Evolutionary conservation across 108 stramenopile genomes (phyloP), one percentile per base, ranked within the genome.

Genomic region (Parietichytrium sp.): DNA sequence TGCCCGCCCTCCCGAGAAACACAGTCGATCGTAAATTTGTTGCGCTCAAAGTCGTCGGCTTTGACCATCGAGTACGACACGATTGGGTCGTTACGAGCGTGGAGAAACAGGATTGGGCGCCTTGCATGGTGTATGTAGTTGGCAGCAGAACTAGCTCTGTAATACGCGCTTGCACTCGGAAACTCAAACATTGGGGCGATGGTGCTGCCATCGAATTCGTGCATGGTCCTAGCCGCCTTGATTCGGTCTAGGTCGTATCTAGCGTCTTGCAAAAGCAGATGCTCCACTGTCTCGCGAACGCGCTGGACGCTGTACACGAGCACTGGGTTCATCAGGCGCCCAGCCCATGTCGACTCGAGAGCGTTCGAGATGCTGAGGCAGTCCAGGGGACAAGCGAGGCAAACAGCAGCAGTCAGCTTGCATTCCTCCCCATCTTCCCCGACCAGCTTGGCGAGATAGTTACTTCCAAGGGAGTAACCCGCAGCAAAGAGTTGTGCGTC

Each of bases 361-460:
- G 61, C 36, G 20, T 72, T 33, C 33, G 61, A 7, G 45, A 72
- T 72, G 61, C 61, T 72, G 38, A 72, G 42, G 20, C 61, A 72
- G 61, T 72, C 61, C 38, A 72, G 38, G 16, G 61, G 61, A 42
- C 61, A 72, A 16, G 61, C 61, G 0, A 72, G 20, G 42, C 61
- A 45, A n/a, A 42, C 61, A 10, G 61, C 61, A 25, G 38, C 61
- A 27, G 36, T 42, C 10, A 72, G 33, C 29, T 45, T 10, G 33
- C 61, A 72, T 12, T 16, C 29, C 15, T 72, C 61, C 10, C 61
- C 61, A 10, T 72, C 61, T 25, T 72, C 61, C 2, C 61, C 61
- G 38, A 72, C 61, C 10, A 72, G 45, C 61, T 72, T 72, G 61
- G 61, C 61, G 12, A 72, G 33, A 42, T 72, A 72, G 42, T 72